phyloP scores from a whole-genome alignment of 805 yeast species.

The Blastobotrys americana region DNA sequence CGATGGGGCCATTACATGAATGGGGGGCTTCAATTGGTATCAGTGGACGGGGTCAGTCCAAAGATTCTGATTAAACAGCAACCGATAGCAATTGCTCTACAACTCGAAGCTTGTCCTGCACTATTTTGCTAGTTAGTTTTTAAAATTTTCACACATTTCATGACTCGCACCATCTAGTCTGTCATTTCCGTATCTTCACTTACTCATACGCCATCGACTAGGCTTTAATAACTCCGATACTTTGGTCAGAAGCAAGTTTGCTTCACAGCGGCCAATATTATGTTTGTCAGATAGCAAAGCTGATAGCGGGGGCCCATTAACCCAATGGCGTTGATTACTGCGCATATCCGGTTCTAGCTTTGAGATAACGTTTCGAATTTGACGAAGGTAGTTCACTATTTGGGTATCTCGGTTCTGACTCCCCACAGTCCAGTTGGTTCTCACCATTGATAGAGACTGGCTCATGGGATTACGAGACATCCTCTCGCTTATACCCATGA shows the following conservation, averaged over 20 bases:
- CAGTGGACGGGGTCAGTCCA: no score
- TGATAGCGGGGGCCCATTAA: neutral
- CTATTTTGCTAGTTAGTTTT: no score
- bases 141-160: no score
- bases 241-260: conserved; percentile 13
- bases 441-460: neutral
- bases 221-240: conserved; percentile 10
- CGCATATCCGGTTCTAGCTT: neutral
- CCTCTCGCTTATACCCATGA: conserved; percentile 2
- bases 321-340: neutral
- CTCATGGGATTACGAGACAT: neutral
- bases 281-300: conserved; percentile 6
- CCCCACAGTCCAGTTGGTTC: neutral
- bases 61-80: no score
- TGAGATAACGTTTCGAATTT: conserved; percentile 11
- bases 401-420: neutral
- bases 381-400: conserved; percentile 11
- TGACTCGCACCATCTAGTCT: no score
- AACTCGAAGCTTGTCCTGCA: neutral
- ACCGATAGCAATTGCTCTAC: neutral
- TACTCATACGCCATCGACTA: conserved; percentile 16
- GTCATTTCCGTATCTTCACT: neutral
- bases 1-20: no score
- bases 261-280: conserved; percentile 11
- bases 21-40: no score